A percentile compares a stretch with the other conserved stretches of the same genome.
Evolutionary conservation across 164 flowering plant genomes (phyloP).

Genomic region (Macadamia integrifolia): DNA sequence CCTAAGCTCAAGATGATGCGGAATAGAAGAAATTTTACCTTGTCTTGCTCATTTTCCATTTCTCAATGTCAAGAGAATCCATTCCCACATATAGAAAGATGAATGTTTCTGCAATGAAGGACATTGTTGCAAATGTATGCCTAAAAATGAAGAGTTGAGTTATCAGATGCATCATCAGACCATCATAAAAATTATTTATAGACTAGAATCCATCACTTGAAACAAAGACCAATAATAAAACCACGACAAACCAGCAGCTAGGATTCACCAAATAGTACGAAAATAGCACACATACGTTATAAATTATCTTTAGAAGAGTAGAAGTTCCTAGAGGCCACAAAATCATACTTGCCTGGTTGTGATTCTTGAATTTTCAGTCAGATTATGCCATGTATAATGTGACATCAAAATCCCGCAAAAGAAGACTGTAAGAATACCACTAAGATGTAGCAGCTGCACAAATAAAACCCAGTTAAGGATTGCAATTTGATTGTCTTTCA

Average conservation of each 20-base stretch:
- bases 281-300: too few species aligned
- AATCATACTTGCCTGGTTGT: constrained; percentile 52
- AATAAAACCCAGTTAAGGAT: neutral
- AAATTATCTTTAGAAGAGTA: too few species aligned
- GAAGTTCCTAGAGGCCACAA: neutral
- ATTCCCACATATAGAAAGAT: constrained; percentile 90
- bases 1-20: too few species aligned
- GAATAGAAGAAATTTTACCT: constrained; percentile 29
- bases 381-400: constrained; percentile 93
- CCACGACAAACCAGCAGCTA: neutral
- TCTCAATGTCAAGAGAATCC: constrained; percentile 83
- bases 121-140: constrained; percentile 82
- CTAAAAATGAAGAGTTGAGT: constrained; percentile 29
- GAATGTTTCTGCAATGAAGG: constrained; percentile 78
- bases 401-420: constrained; percentile 90
- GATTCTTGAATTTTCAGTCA: constrained; percentile 69
- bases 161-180: neutral
- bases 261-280: neutral
- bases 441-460: constrained; percentile 62
- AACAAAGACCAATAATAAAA: neutral
- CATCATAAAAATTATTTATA: neutral
- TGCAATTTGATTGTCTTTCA: too few species aligned
- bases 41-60: constrained; percentile 65
- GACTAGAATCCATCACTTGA: neutral
- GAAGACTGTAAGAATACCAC: constrained; percentile 90